These are phyloP conservation scores for Xylariales sp. DNA, from an alignment of 2,329 filamentous ascomycete genomes.

Conservation along the genomic window DNA sequence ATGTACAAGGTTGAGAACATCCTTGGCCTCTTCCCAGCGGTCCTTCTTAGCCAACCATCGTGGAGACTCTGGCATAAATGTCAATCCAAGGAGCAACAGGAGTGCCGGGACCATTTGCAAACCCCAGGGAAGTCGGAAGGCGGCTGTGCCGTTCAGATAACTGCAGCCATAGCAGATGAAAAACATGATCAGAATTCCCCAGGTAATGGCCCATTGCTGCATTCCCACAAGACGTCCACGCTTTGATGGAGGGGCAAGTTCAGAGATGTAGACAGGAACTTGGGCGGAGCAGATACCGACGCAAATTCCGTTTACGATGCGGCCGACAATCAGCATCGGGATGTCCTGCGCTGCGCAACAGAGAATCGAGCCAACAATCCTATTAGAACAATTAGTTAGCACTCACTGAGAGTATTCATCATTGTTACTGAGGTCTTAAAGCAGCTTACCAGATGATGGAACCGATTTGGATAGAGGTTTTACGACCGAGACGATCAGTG, in stretches of 20 bases:
- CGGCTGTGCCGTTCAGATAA: constrained; percentile 34
- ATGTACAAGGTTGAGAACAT: constrained; percentile 52
- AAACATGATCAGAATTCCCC: constrained; percentile 44
- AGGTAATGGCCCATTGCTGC: constrained; percentile 29
- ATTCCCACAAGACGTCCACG: constrained; percentile 7
- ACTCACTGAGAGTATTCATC: not conserved
- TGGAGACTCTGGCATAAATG: constrained; percentile 43
- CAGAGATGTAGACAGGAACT: constrained; percentile 67
- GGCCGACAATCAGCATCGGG: constrained; percentile 60
- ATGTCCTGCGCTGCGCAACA: constrained; percentile 41
- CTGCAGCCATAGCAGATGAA: constrained; percentile 43
- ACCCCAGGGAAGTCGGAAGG: constrained; percentile 48
- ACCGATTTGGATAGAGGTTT: constrained; percentile 46
- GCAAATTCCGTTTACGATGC: constrained; percentile 66
- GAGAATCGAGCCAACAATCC: constrained; percentile 44
- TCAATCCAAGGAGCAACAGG: constrained; percentile 34
- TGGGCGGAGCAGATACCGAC: constrained; percentile 71
- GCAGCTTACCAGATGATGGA: constrained; percentile 47
- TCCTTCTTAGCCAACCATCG: constrained; percentile 47
- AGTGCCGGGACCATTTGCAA: constrained; percentile 41
- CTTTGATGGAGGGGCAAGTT: constrained; percentile 48
- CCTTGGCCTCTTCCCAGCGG: constrained; percentile 38
- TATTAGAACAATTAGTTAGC: constrained; percentile 16
- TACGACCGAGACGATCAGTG: constrained; percentile 48
- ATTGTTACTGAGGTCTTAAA: too few relatives aligned